Conservation (phyloP, 805 yeast genomes). For the Clavispora asparagi region DNA sequence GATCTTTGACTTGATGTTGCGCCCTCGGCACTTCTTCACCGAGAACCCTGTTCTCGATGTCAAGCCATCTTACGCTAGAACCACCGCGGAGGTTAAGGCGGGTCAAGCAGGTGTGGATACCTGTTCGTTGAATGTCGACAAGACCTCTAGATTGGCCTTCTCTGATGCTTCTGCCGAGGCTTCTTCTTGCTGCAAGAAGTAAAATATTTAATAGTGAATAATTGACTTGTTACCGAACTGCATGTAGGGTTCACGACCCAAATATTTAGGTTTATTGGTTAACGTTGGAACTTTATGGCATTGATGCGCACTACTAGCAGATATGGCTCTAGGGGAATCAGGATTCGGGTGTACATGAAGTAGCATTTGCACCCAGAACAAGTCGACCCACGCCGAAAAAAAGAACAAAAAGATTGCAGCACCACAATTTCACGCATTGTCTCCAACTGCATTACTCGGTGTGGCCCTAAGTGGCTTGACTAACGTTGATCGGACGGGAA, state of each 20-base stretch:
- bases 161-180: slow-evolving; percentile 21
- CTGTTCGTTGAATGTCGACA: slow-evolving; percentile 37
- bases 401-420: slow-evolving; percentile 42
- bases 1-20: slow-evolving; percentile 65
- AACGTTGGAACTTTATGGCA: too few relatives aligned
- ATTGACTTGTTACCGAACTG: neutral
- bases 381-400: too few relatives aligned
- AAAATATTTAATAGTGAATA: neutral
- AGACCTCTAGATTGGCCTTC: slow-evolving; percentile 50
- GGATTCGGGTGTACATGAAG: too few relatives aligned
- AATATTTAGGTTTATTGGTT: too few relatives aligned
- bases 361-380: too few relatives aligned
- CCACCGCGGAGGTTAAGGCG: slow-evolving; percentile 39
- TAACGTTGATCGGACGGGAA: slow-evolving; percentile 60
- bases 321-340: too few relatives aligned
- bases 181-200: slow-evolving; percentile 22
- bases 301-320: too few relatives aligned
- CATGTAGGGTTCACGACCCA: too few relatives aligned
- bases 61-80: slow-evolving; percentile 51
- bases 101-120: slow-evolving; percentile 29
- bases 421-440: slow-evolving; percentile 55
- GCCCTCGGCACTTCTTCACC: slow-evolving; percentile 75
- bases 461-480: slow-evolving; percentile 55
- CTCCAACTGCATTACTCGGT: slow-evolving; percentile 55
- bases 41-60: slow-evolving; percentile 77